Percentiles rank a stretch among this genome's conserved stretches.
These are phyloP conservation scores for Posidonia oceanica DNA, from an alignment of 116 monocot species.

Conservation along the genomic window DNA sequence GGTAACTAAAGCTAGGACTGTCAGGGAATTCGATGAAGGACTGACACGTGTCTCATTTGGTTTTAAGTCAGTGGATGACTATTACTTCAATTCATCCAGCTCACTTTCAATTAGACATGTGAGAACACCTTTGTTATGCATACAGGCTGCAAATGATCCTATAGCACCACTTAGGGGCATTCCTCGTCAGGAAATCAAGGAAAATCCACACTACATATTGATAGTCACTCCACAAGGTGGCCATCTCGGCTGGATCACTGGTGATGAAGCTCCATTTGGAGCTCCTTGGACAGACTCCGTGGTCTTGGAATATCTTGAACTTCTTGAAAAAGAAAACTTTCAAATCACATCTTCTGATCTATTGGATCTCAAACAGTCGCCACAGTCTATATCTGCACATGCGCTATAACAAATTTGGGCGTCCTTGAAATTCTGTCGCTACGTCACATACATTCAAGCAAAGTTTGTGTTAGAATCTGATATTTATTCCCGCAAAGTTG, in stretches of 20 bases:
- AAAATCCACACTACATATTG: slow-evolving; percentile 56
- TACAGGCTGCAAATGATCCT: slow-evolving; percentile 96
- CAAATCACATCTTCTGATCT: not conserved
- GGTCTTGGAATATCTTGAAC: slow-evolving; percentile 75
- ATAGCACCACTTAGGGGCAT: slow-evolving; percentile 89
- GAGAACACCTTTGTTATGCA: slow-evolving; percentile 69
- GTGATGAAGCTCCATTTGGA: slow-evolving; percentile 75
- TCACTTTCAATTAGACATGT: slow-evolving; percentile 59
- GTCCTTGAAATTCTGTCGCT: no score
- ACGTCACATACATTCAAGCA: no score
- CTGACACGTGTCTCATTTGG: slow-evolving; percentile 96
- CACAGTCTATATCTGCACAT: no score
- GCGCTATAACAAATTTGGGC: no score
- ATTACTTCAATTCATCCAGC: slow-evolving; percentile 85
- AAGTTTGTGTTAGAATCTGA: no score
- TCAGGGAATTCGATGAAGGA: slow-evolving; percentile 86
- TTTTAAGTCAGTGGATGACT: slow-evolving; percentile 91
- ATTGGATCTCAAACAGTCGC: not conserved
- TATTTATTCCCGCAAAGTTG: no score
- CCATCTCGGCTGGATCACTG: slow-evolving; percentile 88
- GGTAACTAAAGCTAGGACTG: slow-evolving; percentile 66
- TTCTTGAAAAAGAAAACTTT: slow-evolving; percentile 26
- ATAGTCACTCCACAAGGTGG: slow-evolving; percentile 87
- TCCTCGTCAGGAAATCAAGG: slow-evolving; percentile 79
- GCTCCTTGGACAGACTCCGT: slow-evolving; percentile 84